phyloP scores from a whole-genome alignment of 345 rosid genomes.

The Citrus trifoliata region DNA sequence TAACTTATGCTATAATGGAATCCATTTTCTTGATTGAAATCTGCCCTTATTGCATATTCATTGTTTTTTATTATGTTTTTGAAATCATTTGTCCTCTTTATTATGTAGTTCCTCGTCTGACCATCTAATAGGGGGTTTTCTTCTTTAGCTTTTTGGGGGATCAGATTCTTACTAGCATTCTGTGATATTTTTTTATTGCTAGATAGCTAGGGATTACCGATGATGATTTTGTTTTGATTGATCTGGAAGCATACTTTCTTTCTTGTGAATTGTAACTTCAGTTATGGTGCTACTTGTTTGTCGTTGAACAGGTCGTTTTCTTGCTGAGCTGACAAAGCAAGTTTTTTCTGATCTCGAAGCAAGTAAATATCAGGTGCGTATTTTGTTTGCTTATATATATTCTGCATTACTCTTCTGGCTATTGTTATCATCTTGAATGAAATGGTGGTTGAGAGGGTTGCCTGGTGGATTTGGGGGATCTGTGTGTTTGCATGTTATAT shows the following conservation, averaged over 20 bases:
- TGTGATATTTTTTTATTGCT: not conserved
- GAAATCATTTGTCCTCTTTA: not conserved
- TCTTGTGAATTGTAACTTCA: not conserved
- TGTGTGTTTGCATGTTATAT: not conserved
- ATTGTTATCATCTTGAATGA: not conserved
- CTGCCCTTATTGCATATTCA: not conserved
- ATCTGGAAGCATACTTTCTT: not conserved
- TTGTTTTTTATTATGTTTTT: not conserved
- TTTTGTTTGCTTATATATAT: not conserved
- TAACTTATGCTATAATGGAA: not conserved
- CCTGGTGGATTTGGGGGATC: not conserved
- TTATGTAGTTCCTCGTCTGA: not conserved
- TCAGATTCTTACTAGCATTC: not conserved
- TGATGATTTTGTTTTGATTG: constrained; percentile 1
- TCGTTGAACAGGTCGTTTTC: constrained; percentile 76
- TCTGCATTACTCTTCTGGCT: not conserved
- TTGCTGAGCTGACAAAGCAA: constrained; percentile 90
- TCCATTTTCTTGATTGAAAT: not conserved
- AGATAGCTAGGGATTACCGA: not conserved
- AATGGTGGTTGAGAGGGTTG: not conserved
- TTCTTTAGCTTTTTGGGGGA: not conserved
- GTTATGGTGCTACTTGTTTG: not conserved
- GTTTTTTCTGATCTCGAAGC: constrained; percentile 90
- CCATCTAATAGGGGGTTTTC: not conserved
- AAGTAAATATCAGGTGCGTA: constrained; percentile 90